Base-by-base conservation (phyloP, 805 yeast genomes). In the Sugiyamaella americana region DNA sequence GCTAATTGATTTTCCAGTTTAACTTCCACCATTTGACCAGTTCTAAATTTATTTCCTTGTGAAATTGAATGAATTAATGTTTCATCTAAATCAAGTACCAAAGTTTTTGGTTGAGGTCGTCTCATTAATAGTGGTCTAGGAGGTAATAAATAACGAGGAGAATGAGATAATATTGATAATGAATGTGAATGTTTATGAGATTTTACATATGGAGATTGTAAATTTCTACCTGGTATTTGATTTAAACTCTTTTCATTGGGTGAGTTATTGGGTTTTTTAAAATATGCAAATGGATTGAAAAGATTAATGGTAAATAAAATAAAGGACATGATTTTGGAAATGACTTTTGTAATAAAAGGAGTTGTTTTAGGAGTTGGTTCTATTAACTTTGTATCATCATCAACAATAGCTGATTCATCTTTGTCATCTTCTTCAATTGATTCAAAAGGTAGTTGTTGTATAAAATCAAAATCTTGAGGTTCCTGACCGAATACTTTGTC, bases 1-100 rank as follows among this genome's bases (percentile, higher is more conserved):
- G 95, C 83, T 4, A 84, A 70, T 50, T 80, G 80, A 56, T 79
- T 78, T 49, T 73, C 73, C 24, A 84, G 69, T 51, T 76, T 77
- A 48, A 91, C 88, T 66, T 91, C 98, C 44, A 91, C 84, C 75
- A 88, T 81, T 51, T 82, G 80, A 24, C 77, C 77, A 39, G 73
- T 67, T 10, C 70, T 58, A 56, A 64, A 61, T 49, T 67, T 55
- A 37, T 66, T 61, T 2, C 76, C 74, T 48, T 94, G 72, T 3
- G 94, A 80, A 47, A 88, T 72, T 1, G 98, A 88, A 62, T 93
- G 98, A 47, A 93, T 88, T 47, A 93, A 69, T 0, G 98, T 93
- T 60, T 93, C 98, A 65, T 91, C 98, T 24, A 93, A 74, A 61
- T 93, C 98, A 20, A 93, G 70, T 1, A 93, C 84, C 24, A 93